Percentiles rank a stretch among this genome's conserved stretches.
Conservation (phyloP, 2,329 filamentous ascomycete genomes). For the Colletotrichum sp. region DNA sequence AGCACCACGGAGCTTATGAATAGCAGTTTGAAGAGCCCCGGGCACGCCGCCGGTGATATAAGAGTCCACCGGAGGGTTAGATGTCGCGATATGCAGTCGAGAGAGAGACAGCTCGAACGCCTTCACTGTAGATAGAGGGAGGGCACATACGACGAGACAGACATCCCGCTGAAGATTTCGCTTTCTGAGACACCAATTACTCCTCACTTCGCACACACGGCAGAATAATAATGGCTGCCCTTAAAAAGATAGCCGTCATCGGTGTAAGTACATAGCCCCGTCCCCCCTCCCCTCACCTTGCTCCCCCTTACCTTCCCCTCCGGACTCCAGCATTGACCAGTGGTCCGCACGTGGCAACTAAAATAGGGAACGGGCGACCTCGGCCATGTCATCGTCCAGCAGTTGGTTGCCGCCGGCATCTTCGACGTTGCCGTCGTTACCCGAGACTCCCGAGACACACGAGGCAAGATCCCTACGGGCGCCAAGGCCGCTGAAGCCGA, state of each 20-base stretch:
- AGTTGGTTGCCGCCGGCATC: slow-evolving; percentile 28
- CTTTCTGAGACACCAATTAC: neutral
- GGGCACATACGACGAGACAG: neutral
- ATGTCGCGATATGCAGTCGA: neutral
- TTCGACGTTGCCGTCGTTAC: slow-evolving; percentile 41
- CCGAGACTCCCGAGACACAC: slow-evolving; percentile 40
- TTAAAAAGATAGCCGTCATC: neutral
- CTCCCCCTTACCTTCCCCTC: neutral
- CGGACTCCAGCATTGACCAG: neutral
- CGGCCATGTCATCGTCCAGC: slow-evolving; percentile 32
- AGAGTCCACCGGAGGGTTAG: neutral
- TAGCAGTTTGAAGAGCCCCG: neutral
- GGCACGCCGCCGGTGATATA: neutral
- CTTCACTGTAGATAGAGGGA: neutral
- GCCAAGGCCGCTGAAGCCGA: slow-evolving; percentile 37
- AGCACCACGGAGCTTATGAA: neutral
- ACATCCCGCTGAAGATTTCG: neutral
- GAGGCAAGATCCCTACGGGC: slow-evolving; percentile 32
- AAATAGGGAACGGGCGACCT: slow-evolving; percentile 33
- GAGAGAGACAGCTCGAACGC: neutral
- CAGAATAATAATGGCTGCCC: neutral
- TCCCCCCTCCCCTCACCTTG: neutral
- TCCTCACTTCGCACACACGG: neutral
- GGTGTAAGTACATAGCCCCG: neutral
- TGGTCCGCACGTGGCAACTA: neutral